Percentiles rank a stretch among this genome's conserved stretches.
Conservation (phyloP, 2,329 filamentous ascomycete genomes). For the Colletotrichum camelliae region DNA sequence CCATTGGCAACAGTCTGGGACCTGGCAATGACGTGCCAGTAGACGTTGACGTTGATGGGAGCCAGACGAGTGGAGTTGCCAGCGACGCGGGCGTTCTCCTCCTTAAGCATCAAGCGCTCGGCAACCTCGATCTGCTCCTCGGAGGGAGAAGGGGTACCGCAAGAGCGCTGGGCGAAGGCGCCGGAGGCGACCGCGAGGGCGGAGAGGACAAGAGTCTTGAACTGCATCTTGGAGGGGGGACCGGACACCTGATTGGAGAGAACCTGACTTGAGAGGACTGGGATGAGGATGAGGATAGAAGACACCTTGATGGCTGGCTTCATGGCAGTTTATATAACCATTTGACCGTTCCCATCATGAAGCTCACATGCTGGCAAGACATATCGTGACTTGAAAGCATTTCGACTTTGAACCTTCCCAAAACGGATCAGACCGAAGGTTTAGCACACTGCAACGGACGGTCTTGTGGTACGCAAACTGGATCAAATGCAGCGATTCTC, state of each 20-base stretch:
- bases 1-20: conserved; percentile 33
- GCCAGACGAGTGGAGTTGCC: conserved; percentile 26
- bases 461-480: not conserved
- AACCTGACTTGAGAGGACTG: conserved; percentile 1
- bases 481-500: not conserved
- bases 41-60: conserved; percentile 41
- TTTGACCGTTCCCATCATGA: not conserved
- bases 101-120: conserved; percentile 6
- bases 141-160: conserved; percentile 10
- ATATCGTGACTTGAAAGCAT: not conserved
- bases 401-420: conserved; percentile 8
- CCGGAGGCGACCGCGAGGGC: conserved; percentile 15
- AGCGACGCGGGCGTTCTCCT: conserved; percentile 12
- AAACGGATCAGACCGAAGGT: not conserved
- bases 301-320: conserved; percentile 9
- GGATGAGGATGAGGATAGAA: not conserved
- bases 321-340: conserved; percentile 3
- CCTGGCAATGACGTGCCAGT: conserved; percentile 41
- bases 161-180: conserved; percentile 17
- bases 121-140: conserved; percentile 15
- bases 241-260: conserved; percentile 1
- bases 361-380: not conserved
- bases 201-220: conserved; percentile 17
- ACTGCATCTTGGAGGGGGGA: conserved; percentile 5
- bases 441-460: not conserved